Evolutionary conservation across 495 filamentous ascomycete species (phyloP), one percentile per base, ranked within the genome.

Genomic region (Penicillium taxi): DNA sequence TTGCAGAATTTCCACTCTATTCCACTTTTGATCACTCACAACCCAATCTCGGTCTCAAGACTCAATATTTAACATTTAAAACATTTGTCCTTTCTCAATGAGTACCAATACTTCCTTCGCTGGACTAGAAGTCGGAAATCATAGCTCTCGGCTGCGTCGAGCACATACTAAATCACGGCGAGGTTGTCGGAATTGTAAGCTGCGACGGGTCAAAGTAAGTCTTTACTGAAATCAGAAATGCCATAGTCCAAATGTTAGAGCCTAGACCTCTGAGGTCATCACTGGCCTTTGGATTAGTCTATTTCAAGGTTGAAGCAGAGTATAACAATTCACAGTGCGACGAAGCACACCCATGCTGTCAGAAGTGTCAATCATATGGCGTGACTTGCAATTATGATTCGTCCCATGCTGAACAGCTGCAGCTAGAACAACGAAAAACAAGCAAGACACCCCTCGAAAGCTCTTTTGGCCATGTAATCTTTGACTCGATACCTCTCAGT

Each of bases 181-280:
- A 15, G 64, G 63, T 15, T 68, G 64, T 39, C 50, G 59, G 14
- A 65, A 66, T 31, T 67, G 63, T 42, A 68, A 66, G 42, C 55
- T 68, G 27, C 52, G 64, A 14, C 60, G 51, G 23, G 47, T 66
- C 34, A 68, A 66, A 44, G 64, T 68, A 44, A 27, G 56, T 32
- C n/a, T 4, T 18, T 20, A 8, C 18, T 21, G 2, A 26, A 11
- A 15, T 29, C 17, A 9, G 12, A 23, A 13, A 6, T 27, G 23
- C 35, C 11, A 14, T 3, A 9, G 4, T 8, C 16, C 15, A 19
- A 8, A 15, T 16, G 9, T 2, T n/a, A n/a, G n/a, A n/a, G n/a
- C n/a, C n/a, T n/a, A n/a, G n/a, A n/a, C n/a, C n/a, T n/a, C n/a
- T n/a, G n/a, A n/a, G n/a, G n/a, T n/a, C n/a, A n/a, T n/a, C n/a